Evolutionary conservation across 257 asterid genomes (phyloP).

Genomic region (Echites panduratus): DNA sequence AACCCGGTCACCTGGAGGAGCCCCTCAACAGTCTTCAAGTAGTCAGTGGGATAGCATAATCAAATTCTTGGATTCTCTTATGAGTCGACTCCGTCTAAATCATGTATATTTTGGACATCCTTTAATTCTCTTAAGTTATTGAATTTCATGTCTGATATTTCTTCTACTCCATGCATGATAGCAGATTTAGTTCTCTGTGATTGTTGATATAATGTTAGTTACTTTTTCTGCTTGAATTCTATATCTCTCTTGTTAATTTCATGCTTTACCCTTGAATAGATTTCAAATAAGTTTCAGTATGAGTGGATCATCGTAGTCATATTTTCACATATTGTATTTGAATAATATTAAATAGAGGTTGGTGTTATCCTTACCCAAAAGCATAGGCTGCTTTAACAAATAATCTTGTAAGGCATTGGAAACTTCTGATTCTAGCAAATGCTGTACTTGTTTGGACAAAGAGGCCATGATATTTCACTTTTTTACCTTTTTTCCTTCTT

Average conservation of each 20-base stretch:
- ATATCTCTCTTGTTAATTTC: neutral
- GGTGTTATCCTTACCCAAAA: neutral
- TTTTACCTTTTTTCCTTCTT: neutral
- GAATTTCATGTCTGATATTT: neutral
- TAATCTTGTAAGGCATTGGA: neutral
- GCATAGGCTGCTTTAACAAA: neutral
- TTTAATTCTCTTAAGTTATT: neutral
- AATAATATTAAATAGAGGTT: neutral
- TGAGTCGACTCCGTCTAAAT: conserved; percentile 68
- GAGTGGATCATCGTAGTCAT: neutral
- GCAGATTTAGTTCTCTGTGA: neutral
- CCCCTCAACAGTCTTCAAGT: conserved; percentile 66
- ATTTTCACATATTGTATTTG: neutral
- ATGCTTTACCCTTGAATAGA: neutral
- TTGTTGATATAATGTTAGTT: conserved; percentile 2
- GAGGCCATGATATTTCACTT: neutral
- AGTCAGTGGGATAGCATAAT: conserved; percentile 93
- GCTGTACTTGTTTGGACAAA: neutral
- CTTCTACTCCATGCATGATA: conserved; percentile 1
- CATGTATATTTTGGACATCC: conserved; percentile 37
- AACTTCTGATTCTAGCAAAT: neutral
- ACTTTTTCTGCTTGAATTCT: neutral
- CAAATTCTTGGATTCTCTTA: conserved; percentile 82
- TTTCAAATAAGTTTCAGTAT: neutral
- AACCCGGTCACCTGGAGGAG: conserved; percentile 76